These are phyloP conservation scores for Ogataea allantospora DNA, from an alignment of 805 yeast species.

Conservation along the genomic window DNA sequence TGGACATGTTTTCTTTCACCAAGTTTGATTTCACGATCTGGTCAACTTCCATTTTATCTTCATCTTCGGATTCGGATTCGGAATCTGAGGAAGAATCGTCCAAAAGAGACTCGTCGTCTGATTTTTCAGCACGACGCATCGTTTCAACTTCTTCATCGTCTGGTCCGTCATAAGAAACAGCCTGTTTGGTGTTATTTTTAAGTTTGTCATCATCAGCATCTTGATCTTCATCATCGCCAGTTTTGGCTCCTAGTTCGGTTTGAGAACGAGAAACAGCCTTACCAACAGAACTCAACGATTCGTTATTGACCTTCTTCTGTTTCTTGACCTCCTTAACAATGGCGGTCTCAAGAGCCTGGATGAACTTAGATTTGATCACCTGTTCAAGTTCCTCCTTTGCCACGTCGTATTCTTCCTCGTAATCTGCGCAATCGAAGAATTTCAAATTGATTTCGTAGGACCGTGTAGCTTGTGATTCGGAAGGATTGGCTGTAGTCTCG, in stretches of 20 bases:
- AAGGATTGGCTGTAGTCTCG: constrained; percentile 74
- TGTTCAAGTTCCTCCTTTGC: constrained; percentile 73
- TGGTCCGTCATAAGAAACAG: constrained; percentile 90
- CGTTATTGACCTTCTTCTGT: constrained; percentile 56
- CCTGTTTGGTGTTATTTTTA: constrained; percentile 68
- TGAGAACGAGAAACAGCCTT: constrained; percentile 63
- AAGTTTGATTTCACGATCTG: constrained; percentile 7
- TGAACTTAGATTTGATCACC: constrained; percentile 63
- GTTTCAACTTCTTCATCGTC: constrained; percentile 94
- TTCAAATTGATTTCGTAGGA: constrained; percentile 71
- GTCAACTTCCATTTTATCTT: constrained; percentile 28
- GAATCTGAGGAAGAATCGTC: constrained; percentile 38
- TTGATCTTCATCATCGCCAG: constrained; percentile 48
- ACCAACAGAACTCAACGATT: constrained; percentile 61
- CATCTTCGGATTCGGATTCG: constrained; percentile 42
- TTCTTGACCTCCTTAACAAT: constrained; percentile 80
- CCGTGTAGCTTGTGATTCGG: constrained; percentile 49
- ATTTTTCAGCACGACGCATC: constrained; percentile 78
- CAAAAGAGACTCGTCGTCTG: constrained; percentile 60
- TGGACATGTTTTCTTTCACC: constrained; percentile 40
- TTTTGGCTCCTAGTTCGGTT: constrained; percentile 39
- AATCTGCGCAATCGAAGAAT: constrained; percentile 75
- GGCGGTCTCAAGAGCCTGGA: constrained; percentile 66
- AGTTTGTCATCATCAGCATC: constrained; percentile 65
- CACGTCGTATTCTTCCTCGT: constrained; percentile 85